phyloP scores from a whole-genome alignment of 441 rosid genomes.

The Aquilaria agallochum region DNA sequence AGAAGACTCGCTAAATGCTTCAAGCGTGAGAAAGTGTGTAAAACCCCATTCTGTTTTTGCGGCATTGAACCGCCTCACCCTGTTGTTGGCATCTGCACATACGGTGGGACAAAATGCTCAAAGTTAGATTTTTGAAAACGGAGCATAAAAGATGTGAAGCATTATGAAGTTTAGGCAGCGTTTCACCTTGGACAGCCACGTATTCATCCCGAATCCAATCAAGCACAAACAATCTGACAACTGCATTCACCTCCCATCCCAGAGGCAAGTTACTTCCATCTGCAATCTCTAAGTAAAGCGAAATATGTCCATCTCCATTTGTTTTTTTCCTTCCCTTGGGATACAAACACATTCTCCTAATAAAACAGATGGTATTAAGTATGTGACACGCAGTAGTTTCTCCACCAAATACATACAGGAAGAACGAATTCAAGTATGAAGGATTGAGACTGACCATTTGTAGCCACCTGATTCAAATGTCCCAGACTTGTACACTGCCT shows the following conservation, averaged over 20 bases:
- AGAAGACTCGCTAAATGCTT: slow-evolving; percentile 7
- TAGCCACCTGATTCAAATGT: slow-evolving; percentile 13
- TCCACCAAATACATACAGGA: too few relatives aligned
- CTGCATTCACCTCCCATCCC: neutral
- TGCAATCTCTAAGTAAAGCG: too few relatives aligned
- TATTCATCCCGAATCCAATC: slow-evolving; percentile 35
- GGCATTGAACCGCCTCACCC: slow-evolving; percentile 11
- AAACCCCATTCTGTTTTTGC: slow-evolving; percentile 20
- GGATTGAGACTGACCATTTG: slow-evolving; percentile 3
- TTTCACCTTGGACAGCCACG: slow-evolving; percentile 43
- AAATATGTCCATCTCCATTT: too few relatives aligned
- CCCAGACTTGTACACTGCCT: slow-evolving; percentile 4
- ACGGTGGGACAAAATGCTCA: too few relatives aligned
- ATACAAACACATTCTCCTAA: slow-evolving; percentile 12
- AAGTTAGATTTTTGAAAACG: too few relatives aligned
- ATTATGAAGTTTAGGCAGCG: too few relatives aligned
- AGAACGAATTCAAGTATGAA: neutral
- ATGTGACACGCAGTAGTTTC: too few relatives aligned
- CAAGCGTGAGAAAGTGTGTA: slow-evolving; percentile 6
- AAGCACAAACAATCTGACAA: slow-evolving; percentile 16
- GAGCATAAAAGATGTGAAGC: too few relatives aligned
- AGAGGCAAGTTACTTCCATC: slow-evolving; percentile 8
- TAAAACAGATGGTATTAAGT: neutral
- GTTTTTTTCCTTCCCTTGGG: slow-evolving; percentile 16
- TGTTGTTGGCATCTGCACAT: neutral